phyloP scores from a whole-genome alignment of 164 flowering plant species.

The Vitis cinerea region DNA sequence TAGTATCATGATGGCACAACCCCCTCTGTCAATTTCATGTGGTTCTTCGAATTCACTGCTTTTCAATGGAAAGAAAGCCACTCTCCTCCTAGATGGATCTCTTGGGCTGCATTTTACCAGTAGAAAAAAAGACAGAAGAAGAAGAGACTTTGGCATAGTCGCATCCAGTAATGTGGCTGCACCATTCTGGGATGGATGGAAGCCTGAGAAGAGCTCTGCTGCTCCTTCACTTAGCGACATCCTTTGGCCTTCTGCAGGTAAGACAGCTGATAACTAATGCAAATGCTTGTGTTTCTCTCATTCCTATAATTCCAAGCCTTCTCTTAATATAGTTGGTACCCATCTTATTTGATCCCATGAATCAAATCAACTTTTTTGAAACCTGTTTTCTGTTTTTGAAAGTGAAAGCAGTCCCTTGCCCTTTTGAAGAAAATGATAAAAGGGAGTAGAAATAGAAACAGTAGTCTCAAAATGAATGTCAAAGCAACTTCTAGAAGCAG shows the following conservation, averaged over 20 bases:
- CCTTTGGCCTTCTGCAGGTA: slow-evolving; percentile 87
- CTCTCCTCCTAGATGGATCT: background rate
- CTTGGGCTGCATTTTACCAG: background rate
- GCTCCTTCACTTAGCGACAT: slow-evolving; percentile 74
- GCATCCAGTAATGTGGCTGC: slow-evolving; percentile 39
- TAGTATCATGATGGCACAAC: background rate
- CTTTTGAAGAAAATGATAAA: too few relatives aligned
- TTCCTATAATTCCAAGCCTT: too few relatives aligned
- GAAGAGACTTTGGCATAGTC: slow-evolving; percentile 13
- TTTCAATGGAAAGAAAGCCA: background rate
- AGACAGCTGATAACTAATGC: background rate
- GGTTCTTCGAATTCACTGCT: background rate
- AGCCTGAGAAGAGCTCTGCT: slow-evolving; percentile 49
- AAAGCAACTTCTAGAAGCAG: too few relatives aligned
- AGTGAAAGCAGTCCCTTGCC: too few relatives aligned
- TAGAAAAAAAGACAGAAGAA: background rate
- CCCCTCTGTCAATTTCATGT: background rate
- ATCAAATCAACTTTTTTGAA: too few relatives aligned
- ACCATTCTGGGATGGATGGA: slow-evolving; percentile 60
- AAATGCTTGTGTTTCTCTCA: too few relatives aligned
- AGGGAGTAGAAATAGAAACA: too few relatives aligned
- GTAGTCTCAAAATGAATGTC: too few relatives aligned
- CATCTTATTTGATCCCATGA: too few relatives aligned
- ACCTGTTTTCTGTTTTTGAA: too few relatives aligned
- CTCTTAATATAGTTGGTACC: too few relatives aligned